A percentile compares a stretch with the other conserved stretches of the same genome.
Evolutionary conservation across 2,329 filamentous ascomycete species (phyloP).

Genomic region (Fusarium drepaniforme): DNA sequence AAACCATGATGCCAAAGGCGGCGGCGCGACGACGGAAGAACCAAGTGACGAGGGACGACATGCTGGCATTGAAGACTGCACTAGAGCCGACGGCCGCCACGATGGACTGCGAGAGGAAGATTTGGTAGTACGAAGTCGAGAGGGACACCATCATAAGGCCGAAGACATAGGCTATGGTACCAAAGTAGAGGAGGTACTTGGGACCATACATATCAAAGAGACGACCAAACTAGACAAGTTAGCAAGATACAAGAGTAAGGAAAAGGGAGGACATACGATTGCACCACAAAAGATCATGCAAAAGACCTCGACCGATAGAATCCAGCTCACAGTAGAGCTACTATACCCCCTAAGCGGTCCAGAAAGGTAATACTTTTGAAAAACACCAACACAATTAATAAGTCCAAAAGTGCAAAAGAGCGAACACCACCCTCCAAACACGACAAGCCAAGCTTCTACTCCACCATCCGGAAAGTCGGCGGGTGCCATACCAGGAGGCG

Average conservation of each 20-base stretch:
- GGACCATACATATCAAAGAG: conserved; percentile 76
- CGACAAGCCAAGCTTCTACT: conserved; percentile 67
- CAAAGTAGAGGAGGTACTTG: conserved; percentile 64
- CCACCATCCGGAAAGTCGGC: conserved; percentile 72
- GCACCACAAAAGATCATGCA: conserved; percentile 62
- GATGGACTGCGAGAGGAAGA: conserved; percentile 58
- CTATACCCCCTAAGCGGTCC: conserved; percentile 61
- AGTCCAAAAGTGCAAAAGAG: conserved; percentile 60
- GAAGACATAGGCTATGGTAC: conserved; percentile 69
- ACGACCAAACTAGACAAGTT: conserved; percentile 60
- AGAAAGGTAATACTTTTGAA: conserved; percentile 69
- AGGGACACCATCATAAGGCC: conserved; percentile 75
- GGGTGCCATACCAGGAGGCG: conserved; percentile 54
- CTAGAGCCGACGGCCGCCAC: conserved; percentile 56
- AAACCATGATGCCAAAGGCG: conserved; percentile 65
- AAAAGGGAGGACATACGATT: conserved; percentile 51
- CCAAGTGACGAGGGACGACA: conserved; percentile 62
- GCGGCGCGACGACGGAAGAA: conserved; percentile 64
- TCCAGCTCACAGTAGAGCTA: conserved; percentile 69
- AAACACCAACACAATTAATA: conserved; percentile 64
- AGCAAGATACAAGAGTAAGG: background rate
- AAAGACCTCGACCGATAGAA: conserved; percentile 66
- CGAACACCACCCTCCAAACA: conserved; percentile 60
- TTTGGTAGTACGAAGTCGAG: conserved; percentile 57
- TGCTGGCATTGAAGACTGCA: conserved; percentile 57